phyloP scores from a whole-genome alignment of 108 stramenopile species.

The Cyclotella distinguenda region DNA sequence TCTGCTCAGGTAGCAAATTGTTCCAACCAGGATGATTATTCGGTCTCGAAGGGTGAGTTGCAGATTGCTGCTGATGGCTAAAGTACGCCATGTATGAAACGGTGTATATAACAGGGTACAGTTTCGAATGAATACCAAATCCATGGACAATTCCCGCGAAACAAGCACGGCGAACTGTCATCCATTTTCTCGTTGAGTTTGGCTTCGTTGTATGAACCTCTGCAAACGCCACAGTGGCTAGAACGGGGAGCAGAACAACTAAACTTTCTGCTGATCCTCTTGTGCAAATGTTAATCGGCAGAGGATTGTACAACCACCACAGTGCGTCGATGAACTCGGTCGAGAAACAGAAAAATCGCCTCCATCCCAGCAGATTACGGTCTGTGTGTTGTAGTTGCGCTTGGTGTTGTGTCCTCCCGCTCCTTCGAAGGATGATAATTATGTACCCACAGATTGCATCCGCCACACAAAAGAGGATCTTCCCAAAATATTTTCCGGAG shows the following conservation, averaged over 20 bases:
- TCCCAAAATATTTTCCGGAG: constrained; percentile 51
- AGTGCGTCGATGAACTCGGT: constrained; percentile 58
- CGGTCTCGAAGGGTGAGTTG: not conserved
- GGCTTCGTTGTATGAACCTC: not conserved
- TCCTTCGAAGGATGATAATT: constrained; percentile 45
- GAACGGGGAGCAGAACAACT: constrained; percentile 82
- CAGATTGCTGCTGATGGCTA: constrained; percentile 31
- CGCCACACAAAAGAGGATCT: constrained; percentile 78
- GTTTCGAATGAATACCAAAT: constrained; percentile 79
- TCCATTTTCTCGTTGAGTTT: not conserved
- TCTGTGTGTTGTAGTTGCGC: constrained; percentile 2
- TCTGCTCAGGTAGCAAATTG: constrained; percentile 17
- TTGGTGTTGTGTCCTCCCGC: constrained; percentile 12
- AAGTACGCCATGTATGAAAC: constrained; percentile 72
- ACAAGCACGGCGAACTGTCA: constrained; percentile 38
- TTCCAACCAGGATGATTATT: constrained; percentile 14
- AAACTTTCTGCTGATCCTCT: constrained; percentile 88
- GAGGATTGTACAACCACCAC: constrained; percentile 88
- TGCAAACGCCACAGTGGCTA: constrained; percentile 64
- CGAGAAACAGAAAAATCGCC: constrained; percentile 7
- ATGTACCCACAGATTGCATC: constrained; percentile 83
- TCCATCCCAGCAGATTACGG: too few species aligned
- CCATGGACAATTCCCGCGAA: constrained; percentile 77
- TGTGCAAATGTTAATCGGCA: constrained; percentile 94
- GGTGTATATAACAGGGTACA: constrained; percentile 88